Conservation (phyloP, 192 early-diverging fungal genomes). For the Chytriomyces confervae region DNA sequence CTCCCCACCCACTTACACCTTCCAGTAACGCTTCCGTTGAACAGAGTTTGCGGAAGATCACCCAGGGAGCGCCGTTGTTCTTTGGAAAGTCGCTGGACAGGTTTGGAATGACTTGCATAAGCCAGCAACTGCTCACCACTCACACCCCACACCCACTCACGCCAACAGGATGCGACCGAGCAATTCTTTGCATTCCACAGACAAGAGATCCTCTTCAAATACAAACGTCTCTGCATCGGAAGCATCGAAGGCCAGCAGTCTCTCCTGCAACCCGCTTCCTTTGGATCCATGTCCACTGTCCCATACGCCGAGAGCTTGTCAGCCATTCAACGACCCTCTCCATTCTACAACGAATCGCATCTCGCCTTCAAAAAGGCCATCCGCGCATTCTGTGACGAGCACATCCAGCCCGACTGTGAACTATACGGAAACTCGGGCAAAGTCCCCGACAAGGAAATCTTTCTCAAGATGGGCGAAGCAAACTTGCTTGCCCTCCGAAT, state of each 20-base stretch:
- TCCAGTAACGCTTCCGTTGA: neutral
- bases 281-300: slow-evolving; percentile 13
- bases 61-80: slow-evolving; percentile 37
- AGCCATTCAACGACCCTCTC: slow-evolving; percentile 19
- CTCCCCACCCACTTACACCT: neutral
- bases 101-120: slow-evolving; percentile 17
- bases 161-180: slow-evolving; percentile 5
- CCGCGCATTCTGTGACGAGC: slow-evolving; percentile 44
- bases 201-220: slow-evolving; percentile 22
- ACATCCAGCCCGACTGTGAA: slow-evolving; percentile 18
- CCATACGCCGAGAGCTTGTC: slow-evolving; percentile 20
- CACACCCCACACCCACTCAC: neutral
- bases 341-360: slow-evolving; percentile 56
- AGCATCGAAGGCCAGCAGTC: slow-evolving; percentile 44
- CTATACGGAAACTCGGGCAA: neutral
- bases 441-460: slow-evolving; percentile 19
- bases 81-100: slow-evolving; percentile 69
- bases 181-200: slow-evolving; percentile 30
- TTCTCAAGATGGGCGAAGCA: slow-evolving; percentile 49
- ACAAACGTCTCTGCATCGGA: slow-evolving; percentile 38
- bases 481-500: slow-evolving; percentile 50
- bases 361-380: slow-evolving; percentile 48
- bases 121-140: neutral
- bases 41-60: slow-evolving; percentile 38
- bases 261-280: slow-evolving; percentile 13